Evolutionary conservation across 768 basidiomycete genomes (phyloP).

Genomic region (Lactarius sp.): DNA sequence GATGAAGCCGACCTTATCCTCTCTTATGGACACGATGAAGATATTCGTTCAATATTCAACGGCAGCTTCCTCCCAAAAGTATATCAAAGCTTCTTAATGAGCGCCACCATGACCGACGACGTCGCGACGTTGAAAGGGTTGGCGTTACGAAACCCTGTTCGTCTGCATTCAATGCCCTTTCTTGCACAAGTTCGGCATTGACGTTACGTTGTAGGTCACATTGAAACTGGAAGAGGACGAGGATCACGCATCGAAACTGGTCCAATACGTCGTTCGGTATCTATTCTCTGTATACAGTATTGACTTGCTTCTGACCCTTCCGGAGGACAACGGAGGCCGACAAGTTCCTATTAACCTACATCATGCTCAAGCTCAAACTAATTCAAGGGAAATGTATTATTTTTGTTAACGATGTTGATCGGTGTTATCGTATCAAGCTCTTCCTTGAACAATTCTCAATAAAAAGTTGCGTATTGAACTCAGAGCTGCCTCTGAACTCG

Average conservation of each 20-base stretch:
- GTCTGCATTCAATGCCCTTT: conserved; percentile 29
- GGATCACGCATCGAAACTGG: conserved; percentile 74
- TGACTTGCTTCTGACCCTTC: not conserved
- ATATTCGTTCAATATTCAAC: conserved; percentile 66
- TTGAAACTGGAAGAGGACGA: conserved; percentile 85
- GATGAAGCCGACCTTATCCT: conserved; percentile 97
- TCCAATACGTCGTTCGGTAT: conserved; percentile 82
- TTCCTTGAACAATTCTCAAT: conserved; percentile 98
- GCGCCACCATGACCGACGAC: conserved; percentile 95
- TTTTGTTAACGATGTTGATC: conserved; percentile 94
- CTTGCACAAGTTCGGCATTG: not conserved
- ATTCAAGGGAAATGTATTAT: conserved; percentile 94
- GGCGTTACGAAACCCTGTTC: conserved; percentile 78
- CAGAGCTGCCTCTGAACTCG: conserved; percentile 92
- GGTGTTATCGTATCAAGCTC: conserved; percentile 93
- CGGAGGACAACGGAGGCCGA: conserved; percentile 65
- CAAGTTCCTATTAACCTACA: conserved; percentile 95
- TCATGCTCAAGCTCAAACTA: conserved; percentile 93
- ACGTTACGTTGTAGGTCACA: conserved; percentile 52
- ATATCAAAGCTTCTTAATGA: conserved; percentile 93
- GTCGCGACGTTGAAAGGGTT: conserved; percentile 89
- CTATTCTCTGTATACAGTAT: not conserved
- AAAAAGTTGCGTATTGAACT: conserved; percentile 92
- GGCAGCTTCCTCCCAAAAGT: conserved; percentile 72
- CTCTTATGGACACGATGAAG: conserved; percentile 94